Evolutionary conservation across 805 yeast genomes (phyloP).

Genomic region (Ogataea trehalophila): DNA sequence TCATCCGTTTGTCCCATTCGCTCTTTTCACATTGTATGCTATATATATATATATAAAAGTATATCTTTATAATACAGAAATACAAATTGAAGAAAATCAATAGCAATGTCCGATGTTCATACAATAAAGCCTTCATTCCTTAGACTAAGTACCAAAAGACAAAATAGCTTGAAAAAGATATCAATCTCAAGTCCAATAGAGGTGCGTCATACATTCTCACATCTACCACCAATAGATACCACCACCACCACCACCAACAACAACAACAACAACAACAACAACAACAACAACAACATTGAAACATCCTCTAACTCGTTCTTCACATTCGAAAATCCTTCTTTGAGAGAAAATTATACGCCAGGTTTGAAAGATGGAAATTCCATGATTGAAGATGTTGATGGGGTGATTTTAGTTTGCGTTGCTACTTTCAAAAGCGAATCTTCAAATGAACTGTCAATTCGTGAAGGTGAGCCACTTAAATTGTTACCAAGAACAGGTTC

Average conservation of each 20-base stretch:
- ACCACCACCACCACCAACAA: too few species aligned
- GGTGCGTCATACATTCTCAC: background rate
- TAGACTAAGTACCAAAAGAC: background rate
- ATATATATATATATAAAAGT: too few species aligned
- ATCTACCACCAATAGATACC: background rate
- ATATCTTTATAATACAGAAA: too few species aligned
- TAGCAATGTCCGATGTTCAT: background rate
- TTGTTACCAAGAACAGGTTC: constrained; percentile 38
- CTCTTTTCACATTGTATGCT: too few species aligned
- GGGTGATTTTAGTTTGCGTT: constrained; percentile 35
- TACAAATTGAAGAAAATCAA: too few species aligned
- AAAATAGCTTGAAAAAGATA: background rate
- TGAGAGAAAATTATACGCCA: too few species aligned
- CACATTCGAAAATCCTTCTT: background rate
- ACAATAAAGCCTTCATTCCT: background rate
- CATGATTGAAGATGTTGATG: background rate
- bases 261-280: background rate
- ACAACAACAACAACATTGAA: background rate
- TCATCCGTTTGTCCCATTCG: too few species aligned
- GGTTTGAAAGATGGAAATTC: too few species aligned
- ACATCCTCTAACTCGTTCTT: background rate
- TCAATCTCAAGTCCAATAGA: background rate
- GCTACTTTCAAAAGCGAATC: constrained; percentile 41
- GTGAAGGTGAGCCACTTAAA: constrained; percentile 49
- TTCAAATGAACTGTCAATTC: constrained; percentile 39